phyloP scores from a whole-genome alignment of 139 green algal species.

The Micractinium sp. region DNA sequence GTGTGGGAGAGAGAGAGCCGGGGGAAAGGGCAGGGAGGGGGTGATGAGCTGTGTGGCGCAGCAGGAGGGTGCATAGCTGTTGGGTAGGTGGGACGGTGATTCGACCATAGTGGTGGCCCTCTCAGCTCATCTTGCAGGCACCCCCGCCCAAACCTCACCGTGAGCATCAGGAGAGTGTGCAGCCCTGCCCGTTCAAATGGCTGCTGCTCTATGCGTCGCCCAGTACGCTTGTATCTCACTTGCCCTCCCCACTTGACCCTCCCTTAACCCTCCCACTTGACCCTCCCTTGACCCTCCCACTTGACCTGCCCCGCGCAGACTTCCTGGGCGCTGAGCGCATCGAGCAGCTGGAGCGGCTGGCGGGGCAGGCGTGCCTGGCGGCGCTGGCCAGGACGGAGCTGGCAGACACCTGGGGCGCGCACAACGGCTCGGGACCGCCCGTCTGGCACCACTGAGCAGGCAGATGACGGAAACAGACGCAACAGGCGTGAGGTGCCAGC shows the following conservation, averaged over 20 bases:
- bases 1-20: not conserved
- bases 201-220: not conserved
- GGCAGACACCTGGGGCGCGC: conserved; percentile 5
- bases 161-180: not conserved
- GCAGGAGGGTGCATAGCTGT: not conserved
- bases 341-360: conserved; percentile 56
- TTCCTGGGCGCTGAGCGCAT: conserved; percentile 60
- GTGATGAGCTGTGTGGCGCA: not conserved
- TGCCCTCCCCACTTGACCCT: not conserved
- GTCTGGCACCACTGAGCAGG: conserved; percentile 10
- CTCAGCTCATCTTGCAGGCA: too few species aligned
- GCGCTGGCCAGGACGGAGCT: conserved; percentile 53
- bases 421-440: not conserved
- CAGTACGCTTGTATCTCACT: too few species aligned
- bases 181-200: not conserved
- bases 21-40: not conserved
- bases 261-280: too few species aligned
- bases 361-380: conserved; percentile 56
- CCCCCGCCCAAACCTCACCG: too few species aligned
- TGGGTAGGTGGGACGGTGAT: too few species aligned
- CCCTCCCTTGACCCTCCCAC: not conserved
- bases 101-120: too few species aligned
- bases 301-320: not conserved
- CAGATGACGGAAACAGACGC: too few species aligned
- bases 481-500: too few species aligned